Percentiles rank a stretch among this genome's conserved stretches.
Evolutionary conservation across 2,329 filamentous ascomycete species (phyloP).

Genomic region (Penicillium corylophilum): DNA sequence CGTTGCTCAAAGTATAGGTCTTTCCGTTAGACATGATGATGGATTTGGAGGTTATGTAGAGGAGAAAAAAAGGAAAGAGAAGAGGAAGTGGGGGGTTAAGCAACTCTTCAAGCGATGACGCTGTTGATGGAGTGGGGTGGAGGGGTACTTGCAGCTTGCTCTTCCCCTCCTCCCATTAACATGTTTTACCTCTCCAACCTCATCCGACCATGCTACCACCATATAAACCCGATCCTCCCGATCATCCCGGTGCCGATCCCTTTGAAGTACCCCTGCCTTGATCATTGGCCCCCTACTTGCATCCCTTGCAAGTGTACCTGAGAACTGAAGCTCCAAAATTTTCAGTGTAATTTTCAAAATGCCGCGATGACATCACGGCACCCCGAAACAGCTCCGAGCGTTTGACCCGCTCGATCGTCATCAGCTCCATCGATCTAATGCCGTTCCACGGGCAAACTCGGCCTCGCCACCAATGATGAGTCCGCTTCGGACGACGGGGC

Average conservation of each 20-base stretch:
- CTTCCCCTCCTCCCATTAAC: neutral
- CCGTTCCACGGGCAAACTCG: slow-evolving; percentile 27
- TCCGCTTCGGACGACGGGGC: neutral
- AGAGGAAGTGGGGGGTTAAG: slow-evolving; percentile 12
- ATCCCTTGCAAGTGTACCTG: neutral
- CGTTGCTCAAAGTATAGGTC: slow-evolving; percentile 56
- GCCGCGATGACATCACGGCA: slow-evolving; percentile 30
- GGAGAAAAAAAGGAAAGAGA: slow-evolving; percentile 1
- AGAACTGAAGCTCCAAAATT: slow-evolving; percentile 2
- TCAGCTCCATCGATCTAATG: slow-evolving; percentile 33
- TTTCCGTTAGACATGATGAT: slow-evolving; percentile 54
- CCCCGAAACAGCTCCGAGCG: slow-evolving; percentile 28
- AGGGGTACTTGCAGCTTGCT: neutral
- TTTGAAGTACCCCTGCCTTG: too few relatives aligned
- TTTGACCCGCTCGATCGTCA: slow-evolving; percentile 34
- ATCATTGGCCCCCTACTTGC: neutral
- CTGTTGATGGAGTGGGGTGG: slow-evolving; percentile 8
- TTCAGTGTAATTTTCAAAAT: slow-evolving; percentile 22
- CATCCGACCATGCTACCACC: neutral
- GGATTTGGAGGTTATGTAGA: slow-evolving; percentile 2
- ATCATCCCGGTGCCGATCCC: neutral
- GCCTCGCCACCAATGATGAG: slow-evolving; percentile 21
- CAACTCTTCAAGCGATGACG: slow-evolving; percentile 19
- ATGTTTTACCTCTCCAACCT: neutral
- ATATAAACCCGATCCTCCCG: too few relatives aligned